Evolutionary conservation across 2,329 filamentous ascomycete genomes (phyloP), one percentile per base, ranked within the genome.

Genomic region (Macrophomina phaseolina): DNA sequence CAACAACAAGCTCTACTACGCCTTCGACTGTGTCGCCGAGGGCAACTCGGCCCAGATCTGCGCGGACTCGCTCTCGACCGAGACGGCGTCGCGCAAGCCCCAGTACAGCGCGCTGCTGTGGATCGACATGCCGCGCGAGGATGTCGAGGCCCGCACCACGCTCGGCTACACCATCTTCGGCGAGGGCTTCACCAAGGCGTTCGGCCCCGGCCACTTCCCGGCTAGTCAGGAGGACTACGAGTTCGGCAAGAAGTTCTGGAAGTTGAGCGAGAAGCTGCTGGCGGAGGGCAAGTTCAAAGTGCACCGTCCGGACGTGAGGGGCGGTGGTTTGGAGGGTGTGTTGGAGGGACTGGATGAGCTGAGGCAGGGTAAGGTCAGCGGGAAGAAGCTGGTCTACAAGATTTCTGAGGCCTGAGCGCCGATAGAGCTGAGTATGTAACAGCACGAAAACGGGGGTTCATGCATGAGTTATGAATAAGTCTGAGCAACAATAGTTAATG

Each of bases 11-110:
- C 75, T 87, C 3, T 72, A 73, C 14, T 73, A 82, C 32, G 83
- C 76, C 4, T 80, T 85, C 45, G 85, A 87, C 72, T 84, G 81
- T 67, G 83, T 86, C 65, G 74, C 79, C 38, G 79, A 82, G 69
- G 74, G 74, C 28, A 53, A 67, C 8, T 79, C 76, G 3, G 73
- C 76, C 16, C 71, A 74, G 18, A 80, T 83, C 67, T 80, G 78
- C 72, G 78, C 79, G 38, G 73, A 74, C 1, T 78, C 81, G 9
- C 74, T 86, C 51, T 78, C 76, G 3, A 67, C 67, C n/a, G 52
- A 67, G 12, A 30, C 30, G 12, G 16, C 45, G 14, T 34, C 34
- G 2, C 64, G 69, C 14, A 68, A 69, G 61, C 69, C 73, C 69
- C 72, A 74, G 30, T 83, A 83, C 73, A 75, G 76, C 12, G 74